A percentile compares a stretch with the other conserved stretches of the same genome.
Conservation (phyloP, 768 basidiomycete species). For the Mycena leptocephala region DNA sequence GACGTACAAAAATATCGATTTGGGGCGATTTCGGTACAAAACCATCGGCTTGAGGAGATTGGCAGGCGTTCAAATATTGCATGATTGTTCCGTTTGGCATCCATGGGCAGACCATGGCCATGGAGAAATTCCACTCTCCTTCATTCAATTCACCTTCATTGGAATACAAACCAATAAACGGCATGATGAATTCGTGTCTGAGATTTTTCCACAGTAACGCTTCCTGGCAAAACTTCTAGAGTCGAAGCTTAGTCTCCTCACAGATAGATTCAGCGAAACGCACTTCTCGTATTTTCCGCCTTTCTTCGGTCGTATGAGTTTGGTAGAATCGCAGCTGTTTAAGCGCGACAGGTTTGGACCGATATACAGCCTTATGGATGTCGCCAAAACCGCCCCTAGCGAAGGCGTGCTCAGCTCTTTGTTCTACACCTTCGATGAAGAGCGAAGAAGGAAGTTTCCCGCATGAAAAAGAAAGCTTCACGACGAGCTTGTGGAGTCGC, state of each 20-base stretch:
- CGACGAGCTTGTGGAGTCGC: slow-evolving; percentile 24
- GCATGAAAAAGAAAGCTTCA: slow-evolving; percentile 24
- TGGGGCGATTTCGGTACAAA: too few relatives aligned
- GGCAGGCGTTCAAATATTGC: slow-evolving; percentile 5
- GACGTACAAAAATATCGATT: slow-evolving; percentile 2
- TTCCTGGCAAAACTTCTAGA: slow-evolving; percentile 34
- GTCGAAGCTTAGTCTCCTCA: background rate
- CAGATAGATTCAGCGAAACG: background rate
- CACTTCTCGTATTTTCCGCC: slow-evolving; percentile 5
- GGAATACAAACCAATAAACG: slow-evolving; percentile 30
- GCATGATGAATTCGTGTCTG: slow-evolving; percentile 27
- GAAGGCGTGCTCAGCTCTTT: background rate
- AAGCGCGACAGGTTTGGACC: slow-evolving; percentile 29
- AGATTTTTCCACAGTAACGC: slow-evolving; percentile 37
- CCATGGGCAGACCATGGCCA: slow-evolving; percentile 33
- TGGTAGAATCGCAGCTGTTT: slow-evolving; percentile 27
- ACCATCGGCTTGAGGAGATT: background rate
- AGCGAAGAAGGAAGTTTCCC: slow-evolving; percentile 25
- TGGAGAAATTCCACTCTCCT: background rate
- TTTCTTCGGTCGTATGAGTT: background rate
- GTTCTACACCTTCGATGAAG: slow-evolving; percentile 18
- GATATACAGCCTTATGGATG: slow-evolving; percentile 25
- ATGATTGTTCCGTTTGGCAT: slow-evolving; percentile 31
- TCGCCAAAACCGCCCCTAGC: slow-evolving; percentile 32
- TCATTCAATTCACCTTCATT: background rate